Evolutionary conservation across 2,329 filamentous ascomycete genomes (phyloP).

Genomic region (Ophiostoma tasmaniense): DNA sequence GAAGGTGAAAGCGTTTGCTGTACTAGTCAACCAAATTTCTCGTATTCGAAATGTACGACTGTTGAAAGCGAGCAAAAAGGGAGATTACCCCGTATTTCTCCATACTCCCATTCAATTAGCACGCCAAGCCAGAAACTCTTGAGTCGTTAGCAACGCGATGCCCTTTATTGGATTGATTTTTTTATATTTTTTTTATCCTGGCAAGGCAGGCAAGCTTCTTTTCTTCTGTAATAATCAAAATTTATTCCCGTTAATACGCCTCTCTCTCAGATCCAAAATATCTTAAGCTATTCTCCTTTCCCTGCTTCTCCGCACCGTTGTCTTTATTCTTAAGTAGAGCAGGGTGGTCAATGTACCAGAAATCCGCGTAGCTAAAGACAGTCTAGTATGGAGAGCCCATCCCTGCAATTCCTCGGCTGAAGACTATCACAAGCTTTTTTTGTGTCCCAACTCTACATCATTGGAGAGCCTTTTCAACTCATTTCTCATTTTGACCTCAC

Average conservation of each 20-base stretch:
- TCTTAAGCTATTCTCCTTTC: background rate
- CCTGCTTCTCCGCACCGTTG: background rate
- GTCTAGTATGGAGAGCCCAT: background rate
- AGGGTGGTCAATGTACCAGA: background rate
- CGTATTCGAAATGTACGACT: background rate
- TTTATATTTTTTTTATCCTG: no score
- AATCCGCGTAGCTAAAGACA: background rate
- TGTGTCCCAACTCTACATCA: background rate
- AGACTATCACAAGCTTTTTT: slow-evolving; percentile 5
- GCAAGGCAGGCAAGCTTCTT: no score
- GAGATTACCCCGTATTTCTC: background rate
- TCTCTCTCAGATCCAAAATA: no score
- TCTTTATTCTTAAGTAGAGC: background rate
- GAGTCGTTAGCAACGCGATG: background rate
- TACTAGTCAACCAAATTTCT: background rate
- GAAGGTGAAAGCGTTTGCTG: background rate
- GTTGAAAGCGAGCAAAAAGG: background rate
- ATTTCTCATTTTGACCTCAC: background rate
- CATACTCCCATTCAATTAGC: background rate
- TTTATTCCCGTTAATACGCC: background rate
- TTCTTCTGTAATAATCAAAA: background rate
- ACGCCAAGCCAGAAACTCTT: background rate
- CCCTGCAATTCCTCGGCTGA: background rate
- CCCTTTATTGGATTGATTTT: background rate
- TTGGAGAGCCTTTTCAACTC: background rate